Percentiles rank a stretch among this genome's conserved stretches.
Conservation (phyloP, 495 filamentous ascomycete species). For the Penicillium pulvis region DNA sequence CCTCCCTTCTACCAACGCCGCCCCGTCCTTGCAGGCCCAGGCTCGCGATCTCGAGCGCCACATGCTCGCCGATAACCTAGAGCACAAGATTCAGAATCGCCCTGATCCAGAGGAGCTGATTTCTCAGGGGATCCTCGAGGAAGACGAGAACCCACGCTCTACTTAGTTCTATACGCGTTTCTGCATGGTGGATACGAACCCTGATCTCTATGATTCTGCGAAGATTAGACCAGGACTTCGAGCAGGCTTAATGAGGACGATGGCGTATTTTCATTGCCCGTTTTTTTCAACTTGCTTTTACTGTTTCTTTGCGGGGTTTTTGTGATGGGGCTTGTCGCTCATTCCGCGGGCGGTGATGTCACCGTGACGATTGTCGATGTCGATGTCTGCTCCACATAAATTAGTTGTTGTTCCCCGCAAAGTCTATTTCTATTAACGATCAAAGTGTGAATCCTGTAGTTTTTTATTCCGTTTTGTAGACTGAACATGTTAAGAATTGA, state of each 20-base stretch:
- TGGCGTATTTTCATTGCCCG: slow-evolving; percentile 13
- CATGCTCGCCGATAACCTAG: slow-evolving; percentile 81
- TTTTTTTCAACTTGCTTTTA: slow-evolving; percentile 2
- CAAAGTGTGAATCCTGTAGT: neutral
- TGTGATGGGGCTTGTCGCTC: slow-evolving; percentile 5
- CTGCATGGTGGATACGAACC: neutral
- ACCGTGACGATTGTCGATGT: slow-evolving; percentile 22
- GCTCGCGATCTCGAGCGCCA: slow-evolving; percentile 80
- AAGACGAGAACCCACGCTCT: slow-evolving; percentile 54
- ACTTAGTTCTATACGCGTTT: slow-evolving; percentile 7
- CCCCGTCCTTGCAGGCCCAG: slow-evolving; percentile 72
- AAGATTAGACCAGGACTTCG: neutral
- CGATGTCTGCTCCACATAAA: slow-evolving; percentile 7
- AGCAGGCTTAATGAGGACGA: slow-evolving; percentile 11
- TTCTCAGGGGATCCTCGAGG: slow-evolving; percentile 72
- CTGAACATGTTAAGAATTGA: neutral
- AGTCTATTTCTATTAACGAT: slow-evolving; percentile 1
- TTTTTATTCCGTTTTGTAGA: neutral
- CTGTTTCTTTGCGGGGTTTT: neutral
- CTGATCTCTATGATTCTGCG: neutral
- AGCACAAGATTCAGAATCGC: slow-evolving; percentile 76
- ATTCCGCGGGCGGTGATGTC: slow-evolving; percentile 27
- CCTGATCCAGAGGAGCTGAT: slow-evolving; percentile 75
- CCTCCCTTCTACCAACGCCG: slow-evolving; percentile 65
- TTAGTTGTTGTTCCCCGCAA: slow-evolving; percentile 11